A percentile compares a stretch with the other conserved stretches of the same genome.
Evolutionary conservation across 345 rosid genomes (phyloP).

Genomic region (Rhodomyrtus tomentosa): DNA sequence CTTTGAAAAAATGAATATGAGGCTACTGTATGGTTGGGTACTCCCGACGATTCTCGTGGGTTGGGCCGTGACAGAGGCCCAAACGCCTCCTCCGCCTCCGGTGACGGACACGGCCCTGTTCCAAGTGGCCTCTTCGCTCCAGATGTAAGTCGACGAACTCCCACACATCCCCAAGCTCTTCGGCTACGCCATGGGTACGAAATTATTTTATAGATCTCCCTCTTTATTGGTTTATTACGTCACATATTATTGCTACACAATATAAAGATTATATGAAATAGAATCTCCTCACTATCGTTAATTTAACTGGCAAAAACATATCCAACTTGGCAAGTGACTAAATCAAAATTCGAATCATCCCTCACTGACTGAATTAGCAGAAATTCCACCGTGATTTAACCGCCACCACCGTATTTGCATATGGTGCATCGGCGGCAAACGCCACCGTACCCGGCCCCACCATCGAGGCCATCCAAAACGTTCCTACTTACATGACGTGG

Average conservation of each 20-base stretch:
- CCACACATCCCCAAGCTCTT: constrained; percentile 46
- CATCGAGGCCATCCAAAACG: constrained; percentile 58
- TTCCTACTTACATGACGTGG: constrained; percentile 53
- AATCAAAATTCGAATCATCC: neutral
- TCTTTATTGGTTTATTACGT: too few species aligned
- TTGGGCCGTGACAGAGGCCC: neutral
- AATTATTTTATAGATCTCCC: neutral
- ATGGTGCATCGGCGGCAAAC: constrained; percentile 30
- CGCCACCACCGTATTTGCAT: constrained; percentile 63
- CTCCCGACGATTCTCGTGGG: neutral
- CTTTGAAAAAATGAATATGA: neutral
- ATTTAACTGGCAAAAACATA: too few species aligned
- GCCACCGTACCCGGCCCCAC: constrained; percentile 84
- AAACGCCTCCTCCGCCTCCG: neutral
- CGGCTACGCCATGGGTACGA: constrained; percentile 46
- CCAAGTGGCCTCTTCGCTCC: constrained; percentile 5
- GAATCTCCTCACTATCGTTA: neutral
- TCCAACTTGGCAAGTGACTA: neutral
- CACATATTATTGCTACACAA: too few species aligned
- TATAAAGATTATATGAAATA: neutral
- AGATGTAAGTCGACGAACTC: constrained; percentile 63
- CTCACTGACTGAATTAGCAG: constrained; percentile 11
- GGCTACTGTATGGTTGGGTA: neutral
- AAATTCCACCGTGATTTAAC: constrained; percentile 82
- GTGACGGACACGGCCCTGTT: neutral